Evolutionary conservation across 305 asterid genomes (phyloP).

Genomic region (Ruellia speciosa): DNA sequence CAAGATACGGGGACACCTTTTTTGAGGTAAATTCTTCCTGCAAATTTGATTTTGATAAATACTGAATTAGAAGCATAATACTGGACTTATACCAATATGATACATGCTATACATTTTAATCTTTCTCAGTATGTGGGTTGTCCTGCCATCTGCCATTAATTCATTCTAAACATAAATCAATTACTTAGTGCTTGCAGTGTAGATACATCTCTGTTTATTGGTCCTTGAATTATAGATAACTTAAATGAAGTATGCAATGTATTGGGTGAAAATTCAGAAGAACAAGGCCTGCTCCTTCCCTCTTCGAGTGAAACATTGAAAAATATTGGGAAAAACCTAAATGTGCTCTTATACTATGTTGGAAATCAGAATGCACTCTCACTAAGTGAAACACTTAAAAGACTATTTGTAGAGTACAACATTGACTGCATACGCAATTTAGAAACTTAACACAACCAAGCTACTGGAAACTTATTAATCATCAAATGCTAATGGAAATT

Average conservation of each 20-base stretch:
- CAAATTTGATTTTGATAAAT: not conserved
- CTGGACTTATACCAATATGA: not conserved
- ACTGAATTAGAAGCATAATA: slow-evolving; percentile 1
- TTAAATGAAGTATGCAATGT: not conserved
- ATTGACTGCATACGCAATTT: no score
- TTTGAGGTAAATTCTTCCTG: slow-evolving; percentile 53
- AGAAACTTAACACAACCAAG: no score
- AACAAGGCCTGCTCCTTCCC: not conserved
- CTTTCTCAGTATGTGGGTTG: not conserved
- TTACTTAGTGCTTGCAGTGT: no score
- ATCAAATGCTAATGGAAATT: no score
- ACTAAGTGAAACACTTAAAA: no score
- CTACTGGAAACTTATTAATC: no score
- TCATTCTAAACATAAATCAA: not conserved
- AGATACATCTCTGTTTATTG: not conserved
- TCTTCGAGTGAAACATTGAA: not conserved
- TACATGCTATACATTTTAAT: not conserved
- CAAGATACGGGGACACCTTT: slow-evolving; percentile 96
- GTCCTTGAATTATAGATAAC: not conserved
- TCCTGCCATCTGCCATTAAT: not conserved
- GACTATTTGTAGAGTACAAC: no score
- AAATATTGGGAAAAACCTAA: no score
- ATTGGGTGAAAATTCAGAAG: not conserved
- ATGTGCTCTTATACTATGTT: no score
- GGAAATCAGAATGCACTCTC: no score